Base-by-base conservation (phyloP, 768 basidiomycete genomes). In the Pulveroboletus ravenelii region DNA sequence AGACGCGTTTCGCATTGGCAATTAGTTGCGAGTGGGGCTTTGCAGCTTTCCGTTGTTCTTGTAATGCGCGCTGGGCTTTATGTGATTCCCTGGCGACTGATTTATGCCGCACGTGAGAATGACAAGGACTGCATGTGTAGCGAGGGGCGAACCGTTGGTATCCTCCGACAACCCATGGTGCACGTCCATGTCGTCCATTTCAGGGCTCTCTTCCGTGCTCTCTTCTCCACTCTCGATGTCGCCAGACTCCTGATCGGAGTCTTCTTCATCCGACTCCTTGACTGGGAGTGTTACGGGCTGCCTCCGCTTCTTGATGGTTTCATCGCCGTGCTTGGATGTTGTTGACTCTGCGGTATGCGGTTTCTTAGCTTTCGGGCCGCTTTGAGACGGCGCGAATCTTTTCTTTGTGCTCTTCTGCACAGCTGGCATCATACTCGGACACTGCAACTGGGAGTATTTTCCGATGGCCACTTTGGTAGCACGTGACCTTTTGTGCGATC, bases 21-120 rank as follows among this genome's bases (percentile, higher is more conserved):
- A 93, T 78, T 1, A 93, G 66, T 7, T 74, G 70, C 0, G 87
- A 85, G 63, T 93, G 81, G 0, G 89, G 89, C 67, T 89, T 92
- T 3, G 85, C 77, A 0, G 87, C 86, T 38, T 78, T 79, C 10
- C 91, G 82, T 57, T 89, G 84, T 20, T 81, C 79, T 18, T 78
- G 78, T 0, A 91, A 65, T 8, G 61, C 74, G 45, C 82, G 82
- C 65, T 92, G 89, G 0, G 73, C 81, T 63, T 82, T 82, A 51
- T 89, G 89, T 0, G 84, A 78, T 69, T 90, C 87, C 38, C 77
- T 76, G 15, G 80, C 69, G 54, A 78, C 87, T 87, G 23, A 41
- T 39, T 32, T 7, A 31, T 25, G 41, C 40, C 37, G 29, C 2
- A n/a, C 8, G n/a, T 63, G 3, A 60, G 48, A 38, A 45, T 32